Evolutionary conservation across 495 filamentous ascomycete species (phyloP).

Genomic region (Glutinoglossum americanum): DNA sequence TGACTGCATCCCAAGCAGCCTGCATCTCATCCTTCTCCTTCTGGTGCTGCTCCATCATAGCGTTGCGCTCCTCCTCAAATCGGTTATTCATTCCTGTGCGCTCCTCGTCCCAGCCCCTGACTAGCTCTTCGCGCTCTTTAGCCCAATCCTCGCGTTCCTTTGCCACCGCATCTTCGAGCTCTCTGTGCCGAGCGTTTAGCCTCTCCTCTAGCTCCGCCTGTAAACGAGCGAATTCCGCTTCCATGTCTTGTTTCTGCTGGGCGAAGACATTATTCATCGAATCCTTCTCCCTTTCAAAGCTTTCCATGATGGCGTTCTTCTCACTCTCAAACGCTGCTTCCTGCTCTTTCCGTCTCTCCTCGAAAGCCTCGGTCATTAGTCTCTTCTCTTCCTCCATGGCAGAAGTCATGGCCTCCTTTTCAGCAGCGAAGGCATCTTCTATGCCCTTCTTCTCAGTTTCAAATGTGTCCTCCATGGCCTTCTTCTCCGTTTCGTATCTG

Average conservation of each 20-base stretch:
- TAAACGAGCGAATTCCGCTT: constrained; percentile 1
- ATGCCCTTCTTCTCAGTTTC: constrained; percentile 9
- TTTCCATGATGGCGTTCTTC: neutral
- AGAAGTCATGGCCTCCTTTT: neutral
- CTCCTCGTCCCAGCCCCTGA: constrained; percentile 10
- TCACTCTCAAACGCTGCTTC: constrained; percentile 1
- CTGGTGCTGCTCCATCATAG: neutral
- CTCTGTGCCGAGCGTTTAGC: neutral
- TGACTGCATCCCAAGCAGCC: neutral
- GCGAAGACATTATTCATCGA: constrained; percentile 5
- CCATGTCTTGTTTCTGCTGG: constrained; percentile 7
- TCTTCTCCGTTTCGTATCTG: neutral
- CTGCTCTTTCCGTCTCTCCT: neutral
- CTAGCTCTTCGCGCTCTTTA: constrained; percentile 10
- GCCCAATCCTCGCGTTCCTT: constrained; percentile 11
- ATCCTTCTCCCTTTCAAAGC: neutral
- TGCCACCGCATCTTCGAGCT: constrained; percentile 11
- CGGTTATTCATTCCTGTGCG: constrained; percentile 8
- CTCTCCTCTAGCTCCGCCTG: constrained; percentile 10
- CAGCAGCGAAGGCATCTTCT: neutral
- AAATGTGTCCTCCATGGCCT: constrained; percentile 9
- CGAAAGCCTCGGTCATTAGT: neutral
- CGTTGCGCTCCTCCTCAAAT: constrained; percentile 6
- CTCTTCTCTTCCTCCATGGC: constrained; percentile 3
- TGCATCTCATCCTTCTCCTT: constrained; percentile 1